Evolutionary conservation across 495 filamentous ascomycete genomes (phyloP).

Genomic region (Penicillium goetzii): DNA sequence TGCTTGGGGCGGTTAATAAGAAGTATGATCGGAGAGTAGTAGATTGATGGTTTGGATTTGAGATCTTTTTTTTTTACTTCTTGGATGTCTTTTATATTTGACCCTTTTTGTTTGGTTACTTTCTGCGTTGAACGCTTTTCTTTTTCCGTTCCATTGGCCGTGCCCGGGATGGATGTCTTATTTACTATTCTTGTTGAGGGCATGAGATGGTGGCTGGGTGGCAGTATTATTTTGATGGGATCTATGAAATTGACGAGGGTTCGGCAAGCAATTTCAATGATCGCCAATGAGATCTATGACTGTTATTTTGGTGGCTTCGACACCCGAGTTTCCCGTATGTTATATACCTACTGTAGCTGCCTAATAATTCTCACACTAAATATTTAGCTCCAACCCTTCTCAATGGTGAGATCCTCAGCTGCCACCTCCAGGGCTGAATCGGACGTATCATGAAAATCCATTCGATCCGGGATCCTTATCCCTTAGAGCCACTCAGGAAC

Average conservation of each 20-base stretch:
- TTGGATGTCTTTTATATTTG: conserved; percentile 3
- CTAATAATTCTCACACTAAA: background rate
- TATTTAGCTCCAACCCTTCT: background rate
- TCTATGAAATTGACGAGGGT: background rate
- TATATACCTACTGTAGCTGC: background rate
- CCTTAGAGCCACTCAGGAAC: conserved; percentile 5
- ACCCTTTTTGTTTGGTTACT: background rate
- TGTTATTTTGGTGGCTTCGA: background rate
- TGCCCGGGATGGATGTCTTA: background rate
- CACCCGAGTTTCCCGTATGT: no score
- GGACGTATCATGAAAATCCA: conserved; percentile 10
- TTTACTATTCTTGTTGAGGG: background rate
- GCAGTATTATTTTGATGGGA: background rate
- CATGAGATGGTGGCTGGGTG: background rate
- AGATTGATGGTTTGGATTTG: conserved; percentile 4
- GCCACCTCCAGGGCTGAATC: background rate
- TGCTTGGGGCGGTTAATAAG: conserved; percentile 73
- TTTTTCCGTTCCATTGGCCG: background rate
- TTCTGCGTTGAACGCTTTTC: background rate
- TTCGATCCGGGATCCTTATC: background rate
- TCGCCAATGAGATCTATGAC: background rate
- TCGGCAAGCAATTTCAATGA: background rate
- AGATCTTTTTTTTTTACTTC: background rate
- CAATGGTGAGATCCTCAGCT: background rate
- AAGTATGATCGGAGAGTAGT: conserved; percentile 36